A percentile compares a stretch with the other conserved stretches of the same genome.
These are phyloP conservation scores for Pyronema domesticum DNA, from an alignment of 495 filamentous ascomycete genomes.

Conservation along the genomic window DNA sequence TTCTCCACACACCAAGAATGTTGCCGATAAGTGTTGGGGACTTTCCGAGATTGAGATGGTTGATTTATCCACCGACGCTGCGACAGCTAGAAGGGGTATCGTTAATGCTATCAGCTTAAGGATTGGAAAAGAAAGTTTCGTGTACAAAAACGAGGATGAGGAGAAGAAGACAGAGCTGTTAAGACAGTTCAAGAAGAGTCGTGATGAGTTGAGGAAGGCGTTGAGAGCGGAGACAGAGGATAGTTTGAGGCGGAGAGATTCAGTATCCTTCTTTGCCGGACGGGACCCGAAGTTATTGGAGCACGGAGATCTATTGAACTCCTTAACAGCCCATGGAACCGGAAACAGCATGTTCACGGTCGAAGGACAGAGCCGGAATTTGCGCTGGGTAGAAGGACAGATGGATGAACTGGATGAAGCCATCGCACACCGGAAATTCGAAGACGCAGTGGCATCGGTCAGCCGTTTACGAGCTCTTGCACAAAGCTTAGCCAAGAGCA, in stretches of 20 bases:
- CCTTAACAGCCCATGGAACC: slow-evolving; percentile 39
- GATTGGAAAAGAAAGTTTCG: slow-evolving; percentile 78
- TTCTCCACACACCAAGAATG: slow-evolving; percentile 45
- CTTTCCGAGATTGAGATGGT: slow-evolving; percentile 85
- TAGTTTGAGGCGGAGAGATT: slow-evolving; percentile 56
- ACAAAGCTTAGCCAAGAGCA: slow-evolving; percentile 54
- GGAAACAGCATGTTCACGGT: slow-evolving; percentile 74
- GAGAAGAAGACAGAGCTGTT: slow-evolving; percentile 68
- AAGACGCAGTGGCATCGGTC: slow-evolving; percentile 60
- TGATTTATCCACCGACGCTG: slow-evolving; percentile 53
- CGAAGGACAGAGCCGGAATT: slow-evolving; percentile 85
- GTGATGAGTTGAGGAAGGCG: slow-evolving; percentile 73
- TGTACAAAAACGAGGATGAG: slow-evolving; percentile 65
- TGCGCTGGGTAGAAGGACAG: slow-evolving; percentile 87
- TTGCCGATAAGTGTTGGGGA: slow-evolving; percentile 89
- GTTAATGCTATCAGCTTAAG: slow-evolving; percentile 80
- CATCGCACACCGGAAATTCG: slow-evolving; percentile 81
- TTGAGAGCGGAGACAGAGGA: slow-evolving; percentile 68
- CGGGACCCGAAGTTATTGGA: slow-evolving; percentile 54
- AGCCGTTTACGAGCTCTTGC: slow-evolving; percentile 68
- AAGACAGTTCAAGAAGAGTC: slow-evolving; percentile 73
- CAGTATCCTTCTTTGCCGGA: slow-evolving; percentile 61
- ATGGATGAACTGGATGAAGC: slow-evolving; percentile 93
- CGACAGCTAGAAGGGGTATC: slow-evolving; percentile 46
- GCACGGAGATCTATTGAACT: slow-evolving; percentile 51